phyloP scores from a whole-genome alignment of 306 rosid species.

The Echinosophora koreensis region DNA sequence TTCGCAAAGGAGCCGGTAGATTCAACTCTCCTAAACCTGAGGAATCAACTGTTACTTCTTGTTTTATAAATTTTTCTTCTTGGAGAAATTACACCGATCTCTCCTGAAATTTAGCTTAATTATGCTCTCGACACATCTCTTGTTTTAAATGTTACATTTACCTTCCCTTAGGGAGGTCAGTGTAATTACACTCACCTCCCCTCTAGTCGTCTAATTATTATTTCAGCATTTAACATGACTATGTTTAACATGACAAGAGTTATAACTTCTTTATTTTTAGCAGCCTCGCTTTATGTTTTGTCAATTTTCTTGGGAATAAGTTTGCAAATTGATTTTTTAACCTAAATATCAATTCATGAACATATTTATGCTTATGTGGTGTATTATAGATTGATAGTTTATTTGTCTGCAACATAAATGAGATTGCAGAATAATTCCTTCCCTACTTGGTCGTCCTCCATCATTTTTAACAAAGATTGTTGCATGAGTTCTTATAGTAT shows the following conservation, averaged over 20 bases:
- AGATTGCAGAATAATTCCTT: conserved; percentile 1
- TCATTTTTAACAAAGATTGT: neutral
- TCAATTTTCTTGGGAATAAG: neutral
- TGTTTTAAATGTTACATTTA: too few species aligned
- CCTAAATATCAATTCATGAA: conserved; percentile 19
- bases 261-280: neutral
- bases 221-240: too few species aligned
- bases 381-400: neutral
- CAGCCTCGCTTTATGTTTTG: neutral
- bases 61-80: neutral
- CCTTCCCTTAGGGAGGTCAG: too few species aligned
- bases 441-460: neutral
- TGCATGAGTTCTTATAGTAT: neutral
- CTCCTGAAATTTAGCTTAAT: too few species aligned
- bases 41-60: neutral
- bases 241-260: neutral
- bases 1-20: conserved; percentile 90
- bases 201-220: too few species aligned
- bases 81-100: too few species aligned
- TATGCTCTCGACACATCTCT: too few species aligned
- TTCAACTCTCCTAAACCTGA: conserved; percentile 37
- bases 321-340: conserved; percentile 10
- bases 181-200: too few species aligned
- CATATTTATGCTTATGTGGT: neutral
- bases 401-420: conserved; percentile 8